Base-by-base conservation (phyloP, 2,329 filamentous ascomycete species). In the Aspergillus neoniger region DNA sequence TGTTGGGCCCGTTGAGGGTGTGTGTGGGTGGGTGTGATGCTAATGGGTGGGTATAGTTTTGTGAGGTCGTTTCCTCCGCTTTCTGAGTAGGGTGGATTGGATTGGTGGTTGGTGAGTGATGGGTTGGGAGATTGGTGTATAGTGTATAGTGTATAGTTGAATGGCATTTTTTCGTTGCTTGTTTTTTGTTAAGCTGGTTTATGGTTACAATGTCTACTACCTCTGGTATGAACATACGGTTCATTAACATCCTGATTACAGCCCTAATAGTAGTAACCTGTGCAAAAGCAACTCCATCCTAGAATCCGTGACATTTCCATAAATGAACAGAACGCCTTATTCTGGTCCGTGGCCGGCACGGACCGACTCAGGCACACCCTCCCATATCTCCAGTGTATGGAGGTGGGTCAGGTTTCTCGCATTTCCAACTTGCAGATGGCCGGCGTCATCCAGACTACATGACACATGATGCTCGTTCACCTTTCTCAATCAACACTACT, bases 1-100 rank as follows among this genome's bases (percentile, higher is more conserved):
- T 23, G 21, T 23, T 23, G 4, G 5, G 5, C 2, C 15, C 4
- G 17, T 39, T 17, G 5, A 5, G 8, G n/a, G 5, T 23, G 21
- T 23, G 19, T 19, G 19, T 51, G 23, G 56, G 12, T 21, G 38
- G 25, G 12, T 8, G 12, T 39, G 12, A 12, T 48, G 49, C 66
- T 74, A 57, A 72, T 63, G 44, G 41, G 6, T 23, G 10, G 4
- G 30, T 41, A 39, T 32, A 79, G 76, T 63, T 79, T 75, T 62
- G 68, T 77, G 54, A 72, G 76, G 41, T 63, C 69, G 38, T 78
- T 78, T 61, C 74, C 76, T 23, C 76, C 76, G 55, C 68, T 79
- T 47, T 76, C 75, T 47, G 70, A 69, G 36, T 76, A 73, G 76
- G 69, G 74, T 28, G 50, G n/a, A 38, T 58, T 36, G 47, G 23